Evolutionary conservation across 202 grass and related monocot genomes (phyloP).

Genomic region (Eragrostis tef): DNA sequence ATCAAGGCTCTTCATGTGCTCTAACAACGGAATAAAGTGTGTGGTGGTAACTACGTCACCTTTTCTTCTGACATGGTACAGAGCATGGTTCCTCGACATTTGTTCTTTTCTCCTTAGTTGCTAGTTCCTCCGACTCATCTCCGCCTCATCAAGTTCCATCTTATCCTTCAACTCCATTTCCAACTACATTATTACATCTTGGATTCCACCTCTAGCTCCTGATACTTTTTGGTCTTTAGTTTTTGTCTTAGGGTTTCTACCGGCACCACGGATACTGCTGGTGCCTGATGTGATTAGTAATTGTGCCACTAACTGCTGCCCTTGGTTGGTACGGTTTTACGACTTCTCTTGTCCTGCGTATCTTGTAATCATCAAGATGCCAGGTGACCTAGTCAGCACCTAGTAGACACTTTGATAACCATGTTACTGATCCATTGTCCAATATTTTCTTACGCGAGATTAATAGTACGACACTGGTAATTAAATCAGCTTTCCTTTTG

Average conservation of each 20-base stretch:
- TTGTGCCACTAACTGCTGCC: no score
- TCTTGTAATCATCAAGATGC: no score
- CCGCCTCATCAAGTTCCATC: not conserved
- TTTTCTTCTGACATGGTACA: not conserved
- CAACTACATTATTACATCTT: not conserved
- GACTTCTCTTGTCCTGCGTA: no score
- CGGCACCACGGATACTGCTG: not conserved
- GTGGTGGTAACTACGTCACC: not conserved
- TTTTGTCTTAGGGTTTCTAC: not conserved
- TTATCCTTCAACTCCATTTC: not conserved
- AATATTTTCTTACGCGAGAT: no score
- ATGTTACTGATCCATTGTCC: not conserved
- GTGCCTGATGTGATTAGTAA: no score
- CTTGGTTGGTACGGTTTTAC: no score
- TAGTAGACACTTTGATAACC: not conserved
- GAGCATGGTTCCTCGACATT: not conserved
- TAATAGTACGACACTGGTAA: not conserved
- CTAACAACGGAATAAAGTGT: not conserved
- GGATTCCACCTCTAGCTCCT: not conserved
- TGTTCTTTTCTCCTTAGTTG: not conserved
- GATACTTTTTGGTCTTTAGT: not conserved
- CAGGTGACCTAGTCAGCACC: no score
- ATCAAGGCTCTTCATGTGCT: not conserved
- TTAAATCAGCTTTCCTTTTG: no score
- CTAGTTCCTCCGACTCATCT: not conserved